Conservation (phyloP, 1,284 basidiomycete genomes). For the Irpex lacteus region DNA sequence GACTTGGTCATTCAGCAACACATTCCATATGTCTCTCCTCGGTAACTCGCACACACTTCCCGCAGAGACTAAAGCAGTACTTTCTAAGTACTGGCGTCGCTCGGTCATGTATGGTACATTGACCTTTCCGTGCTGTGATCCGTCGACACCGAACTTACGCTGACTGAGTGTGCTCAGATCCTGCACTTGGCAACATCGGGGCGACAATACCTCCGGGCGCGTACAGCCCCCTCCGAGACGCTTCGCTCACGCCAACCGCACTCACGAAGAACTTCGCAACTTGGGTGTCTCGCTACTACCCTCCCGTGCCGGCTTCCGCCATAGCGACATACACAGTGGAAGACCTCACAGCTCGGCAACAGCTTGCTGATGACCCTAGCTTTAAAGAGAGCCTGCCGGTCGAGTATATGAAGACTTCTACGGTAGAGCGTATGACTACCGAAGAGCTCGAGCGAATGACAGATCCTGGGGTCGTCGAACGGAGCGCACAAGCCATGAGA, state of each 20-base stretch:
- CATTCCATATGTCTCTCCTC: conserved; percentile 60
- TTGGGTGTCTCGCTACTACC: conserved; percentile 12
- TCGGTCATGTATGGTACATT: conserved; percentile 1
- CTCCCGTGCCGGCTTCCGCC: conserved; percentile 4
- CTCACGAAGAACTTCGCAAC: conserved; percentile 5
- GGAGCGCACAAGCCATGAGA: conserved; percentile 5
- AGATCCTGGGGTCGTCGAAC: conserved; percentile 3
- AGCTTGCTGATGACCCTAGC: neutral
- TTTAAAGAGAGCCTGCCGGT: neutral
- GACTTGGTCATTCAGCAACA: conserved; percentile 55
- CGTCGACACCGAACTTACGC: too few relatives aligned
- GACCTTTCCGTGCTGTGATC: neutral
- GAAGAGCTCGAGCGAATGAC: conserved; percentile 8
- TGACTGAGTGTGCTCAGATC: neutral
- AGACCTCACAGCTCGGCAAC: neutral
- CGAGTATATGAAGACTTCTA: neutral
- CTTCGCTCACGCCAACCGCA: neutral
- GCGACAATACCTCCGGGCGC: neutral
- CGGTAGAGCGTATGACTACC: conserved; percentile 5
- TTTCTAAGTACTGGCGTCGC: conserved; percentile 37
- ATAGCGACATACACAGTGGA: neutral
- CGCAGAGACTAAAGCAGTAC: conserved; percentile 28
- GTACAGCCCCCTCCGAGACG: conserved; percentile 14
- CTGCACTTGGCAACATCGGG: conserved; percentile 1
- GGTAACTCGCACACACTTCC: conserved; percentile 60